Percentiles rank a stretch among this genome's conserved stretches.
Evolutionary conservation across 2,329 filamentous ascomycete genomes (phyloP).

Genomic region (Pseudocercospora pini-densiflorae): DNA sequence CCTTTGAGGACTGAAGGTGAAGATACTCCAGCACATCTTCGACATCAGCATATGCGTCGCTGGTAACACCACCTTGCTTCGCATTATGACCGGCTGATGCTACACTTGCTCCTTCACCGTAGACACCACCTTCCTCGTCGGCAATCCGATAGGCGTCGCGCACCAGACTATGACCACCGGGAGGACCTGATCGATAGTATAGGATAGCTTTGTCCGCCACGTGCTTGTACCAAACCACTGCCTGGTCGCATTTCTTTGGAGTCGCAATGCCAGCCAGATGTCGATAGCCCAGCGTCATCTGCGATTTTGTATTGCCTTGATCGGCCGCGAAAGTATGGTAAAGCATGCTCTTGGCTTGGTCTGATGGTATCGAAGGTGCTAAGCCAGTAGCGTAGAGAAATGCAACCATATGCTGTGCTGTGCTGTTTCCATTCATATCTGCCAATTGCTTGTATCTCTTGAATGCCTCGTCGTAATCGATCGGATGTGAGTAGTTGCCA

Average conservation of each 20-base stretch:
- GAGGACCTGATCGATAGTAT: slow-evolving; percentile 87
- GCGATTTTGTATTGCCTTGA: slow-evolving; percentile 78
- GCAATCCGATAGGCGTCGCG: slow-evolving; percentile 83
- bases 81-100: slow-evolving; percentile 86
- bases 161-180: slow-evolving; percentile 79
- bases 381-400: slow-evolving; percentile 96
- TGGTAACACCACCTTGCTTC: slow-evolving; percentile 71
- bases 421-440: slow-evolving; percentile 78
- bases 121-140: slow-evolving; percentile 89
- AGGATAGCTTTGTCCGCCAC: slow-evolving; percentile 91
- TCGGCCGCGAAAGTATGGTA: slow-evolving; percentile 95
- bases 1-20: slow-evolving; percentile 86
- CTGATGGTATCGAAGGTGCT: slow-evolving; percentile 75
- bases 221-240: slow-evolving; percentile 85
- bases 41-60: slow-evolving; percentile 81
- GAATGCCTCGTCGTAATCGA: slow-evolving; percentile 80
- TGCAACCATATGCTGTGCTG: slow-evolving; percentile 93
- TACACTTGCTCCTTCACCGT: slow-evolving; percentile 91
- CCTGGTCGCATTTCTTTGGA: slow-evolving; percentile 81
- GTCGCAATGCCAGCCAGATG: slow-evolving; percentile 85
- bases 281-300: slow-evolving; percentile 92
- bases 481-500: slow-evolving; percentile 87
- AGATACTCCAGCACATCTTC: slow-evolving; percentile 95
- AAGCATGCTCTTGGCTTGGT: slow-evolving; percentile 89
- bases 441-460: slow-evolving; percentile 80